Base-by-base conservation (phyloP, 352 stramenopile species). In the Halophytophthora batemanensis region DNA sequence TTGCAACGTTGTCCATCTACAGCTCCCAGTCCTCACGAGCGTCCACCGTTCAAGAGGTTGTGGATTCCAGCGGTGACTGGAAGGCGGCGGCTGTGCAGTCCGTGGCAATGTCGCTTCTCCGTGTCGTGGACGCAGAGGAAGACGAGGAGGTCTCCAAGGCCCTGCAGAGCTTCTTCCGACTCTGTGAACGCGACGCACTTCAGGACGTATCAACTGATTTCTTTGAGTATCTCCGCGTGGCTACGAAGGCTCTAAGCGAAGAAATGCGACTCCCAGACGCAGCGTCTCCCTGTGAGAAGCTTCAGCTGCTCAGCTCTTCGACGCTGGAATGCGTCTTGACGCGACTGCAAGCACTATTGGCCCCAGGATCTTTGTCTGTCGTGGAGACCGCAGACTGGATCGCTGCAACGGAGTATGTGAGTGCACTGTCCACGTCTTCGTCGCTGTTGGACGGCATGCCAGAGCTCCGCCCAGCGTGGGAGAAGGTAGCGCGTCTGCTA, bases 401-500 rank as follows among this genome's bases (percentile, higher is more conserved):
- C 31, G 33, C 45, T 37, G 42, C 71, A 19, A 48, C 56, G 7
- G 61, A 82, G n/a, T 83, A 79, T 31, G 46, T 68, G 2, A 67
- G 53, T 25, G 53, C 56, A 7, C 49, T 84, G 5, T 52, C 66
- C 5, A 29, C 49, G 35, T 52, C 66, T 3, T 28, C 49, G 35
- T 74, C 52, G 36, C 38, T 71, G 3, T 28, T 68, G 33, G 15
- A 18, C 36, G 60, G 53, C 6, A 50, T 59, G 22, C 49, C 51
- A 1, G 56, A 61, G 10, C 66, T 86, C n/a, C 49, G 69, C 44
- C 61, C 62, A n/a, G 57, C 56, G n/a, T 91, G 81, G 81, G 76
- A 74, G 18, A 66, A 68, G 5, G 56, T 80, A 0, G 68, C 64
- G 17, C 71, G 70, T 42, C 64, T 71, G 44, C 29, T 85, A 14